Percentiles rank a stretch among this genome's conserved stretches.
phyloP scores from a whole-genome alignment of 108 stramenopile species.

The Hondaea fermentalgiana region DNA sequence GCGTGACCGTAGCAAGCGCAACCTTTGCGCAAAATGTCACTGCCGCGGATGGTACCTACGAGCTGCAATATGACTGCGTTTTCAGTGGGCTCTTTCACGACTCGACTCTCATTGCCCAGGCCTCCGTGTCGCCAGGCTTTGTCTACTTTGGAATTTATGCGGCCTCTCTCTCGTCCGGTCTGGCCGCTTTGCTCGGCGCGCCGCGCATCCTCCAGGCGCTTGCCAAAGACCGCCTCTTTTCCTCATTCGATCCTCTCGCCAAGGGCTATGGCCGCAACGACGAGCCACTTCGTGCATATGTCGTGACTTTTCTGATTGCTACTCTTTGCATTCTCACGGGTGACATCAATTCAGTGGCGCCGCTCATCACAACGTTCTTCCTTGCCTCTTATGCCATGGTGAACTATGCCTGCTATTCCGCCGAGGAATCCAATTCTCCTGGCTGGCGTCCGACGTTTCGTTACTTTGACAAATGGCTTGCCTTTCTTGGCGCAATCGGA shows the following conservation, averaged over 20 bases:
- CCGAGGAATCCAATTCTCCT: constrained; percentile 53
- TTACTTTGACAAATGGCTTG: constrained; percentile 61
- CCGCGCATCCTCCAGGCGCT: constrained; percentile 59
- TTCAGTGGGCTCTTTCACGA: constrained; percentile 30
- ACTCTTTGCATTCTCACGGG: constrained; percentile 42
- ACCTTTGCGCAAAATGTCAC: neutral
- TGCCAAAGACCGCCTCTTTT: constrained; percentile 49
- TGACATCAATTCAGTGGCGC: constrained; percentile 62
- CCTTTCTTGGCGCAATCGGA: constrained; percentile 53
- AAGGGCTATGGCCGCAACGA: constrained; percentile 26
- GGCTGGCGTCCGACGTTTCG: constrained; percentile 65
- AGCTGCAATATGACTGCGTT: constrained; percentile 39
- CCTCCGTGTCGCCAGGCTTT: constrained; percentile 53
- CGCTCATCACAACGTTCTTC: constrained; percentile 63
- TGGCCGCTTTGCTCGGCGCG: constrained; percentile 55
- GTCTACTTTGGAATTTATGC: constrained; percentile 63
- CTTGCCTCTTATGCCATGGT: constrained; percentile 62
- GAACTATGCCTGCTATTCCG: constrained; percentile 59
- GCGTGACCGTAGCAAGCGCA: constrained; percentile 37
- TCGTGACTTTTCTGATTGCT: neutral
- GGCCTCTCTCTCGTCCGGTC: constrained; percentile 50
- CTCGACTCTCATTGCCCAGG: constrained; percentile 27
- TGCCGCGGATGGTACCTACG: neutral
- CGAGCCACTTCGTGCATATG: constrained; percentile 30
- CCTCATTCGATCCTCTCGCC: constrained; percentile 34